Percentiles rank a stretch among this genome's conserved stretches.
phyloP scores from a whole-genome alignment of 2,329 filamentous ascomycete genomes.

The Fusarium torreyae region DNA sequence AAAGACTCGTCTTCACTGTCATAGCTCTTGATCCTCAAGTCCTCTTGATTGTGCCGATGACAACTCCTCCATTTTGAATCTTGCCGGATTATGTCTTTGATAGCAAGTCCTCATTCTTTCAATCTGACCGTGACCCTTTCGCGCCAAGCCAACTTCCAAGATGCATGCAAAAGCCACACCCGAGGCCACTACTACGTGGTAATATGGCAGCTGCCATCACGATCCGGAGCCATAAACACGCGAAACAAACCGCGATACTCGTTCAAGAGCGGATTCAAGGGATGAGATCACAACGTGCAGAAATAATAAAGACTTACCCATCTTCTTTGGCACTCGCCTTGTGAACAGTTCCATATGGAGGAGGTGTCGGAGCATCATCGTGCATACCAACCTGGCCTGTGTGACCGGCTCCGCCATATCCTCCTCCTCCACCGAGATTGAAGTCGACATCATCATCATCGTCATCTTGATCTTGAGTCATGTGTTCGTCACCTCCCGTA shows the following conservation, averaged over 20 bases:
- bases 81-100: constrained; percentile 45
- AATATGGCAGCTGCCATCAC: constrained; percentile 39
- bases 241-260: constrained; percentile 24
- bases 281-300: constrained; percentile 46
- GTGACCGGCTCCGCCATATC: constrained; percentile 50
- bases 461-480: constrained; percentile 63
- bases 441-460: constrained; percentile 73
- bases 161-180: constrained; percentile 41
- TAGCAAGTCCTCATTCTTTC: constrained; percentile 45
- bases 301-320: constrained; percentile 57
- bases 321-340: constrained; percentile 76
- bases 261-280: constrained; percentile 25
- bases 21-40: constrained; percentile 47
- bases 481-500: constrained; percentile 57
- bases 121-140: constrained; percentile 50
- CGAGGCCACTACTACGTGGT: constrained; percentile 42
- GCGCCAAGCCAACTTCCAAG: constrained; percentile 49
- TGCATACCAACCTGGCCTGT: constrained; percentile 49
- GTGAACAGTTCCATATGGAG: constrained; percentile 57
- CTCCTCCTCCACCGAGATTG: constrained; percentile 66
- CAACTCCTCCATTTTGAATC: constrained; percentile 44
- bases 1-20: constrained; percentile 41
- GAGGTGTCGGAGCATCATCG: constrained; percentile 52
- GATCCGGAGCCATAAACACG: constrained; percentile 35
- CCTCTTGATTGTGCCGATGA: constrained; percentile 41